Percentiles rank a stretch among this genome's conserved stretches.
These are phyloP conservation scores for Fusarium anthophilum DNA, from an alignment of 2,329 filamentous ascomycete genomes.

Conservation along the genomic window DNA sequence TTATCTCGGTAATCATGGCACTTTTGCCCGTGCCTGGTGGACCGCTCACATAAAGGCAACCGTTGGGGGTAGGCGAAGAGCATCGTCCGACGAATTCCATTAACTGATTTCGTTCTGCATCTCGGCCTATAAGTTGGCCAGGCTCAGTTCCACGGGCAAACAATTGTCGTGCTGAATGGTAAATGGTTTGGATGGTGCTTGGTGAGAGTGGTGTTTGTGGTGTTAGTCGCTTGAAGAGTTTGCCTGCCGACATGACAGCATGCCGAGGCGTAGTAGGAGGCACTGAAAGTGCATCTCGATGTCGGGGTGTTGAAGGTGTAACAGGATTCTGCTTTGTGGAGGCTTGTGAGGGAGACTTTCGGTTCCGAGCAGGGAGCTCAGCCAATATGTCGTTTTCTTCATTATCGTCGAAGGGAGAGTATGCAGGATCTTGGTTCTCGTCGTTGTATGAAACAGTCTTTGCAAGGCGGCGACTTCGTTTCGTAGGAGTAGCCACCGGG, in stretches of 20 bases:
- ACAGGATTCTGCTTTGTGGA: slow-evolving; percentile 59
- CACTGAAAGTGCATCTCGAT: slow-evolving; percentile 79
- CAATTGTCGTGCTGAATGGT: slow-evolving; percentile 85
- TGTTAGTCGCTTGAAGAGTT: slow-evolving; percentile 79
- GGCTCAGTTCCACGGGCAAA: slow-evolving; percentile 84
- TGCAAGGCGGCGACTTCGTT: slow-evolving; percentile 56
- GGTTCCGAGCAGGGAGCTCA: slow-evolving; percentile 46
- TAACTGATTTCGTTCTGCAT: slow-evolving; percentile 73
- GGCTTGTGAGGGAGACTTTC: slow-evolving; percentile 44
- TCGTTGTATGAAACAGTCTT: slow-evolving; percentile 64
- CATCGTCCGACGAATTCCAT: slow-evolving; percentile 73
- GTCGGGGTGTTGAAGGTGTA: slow-evolving; percentile 78
- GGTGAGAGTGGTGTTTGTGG: slow-evolving; percentile 79
- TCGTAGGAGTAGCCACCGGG: slow-evolving; percentile 50
- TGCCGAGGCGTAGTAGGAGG: slow-evolving; percentile 84
- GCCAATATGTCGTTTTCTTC: slow-evolving; percentile 55
- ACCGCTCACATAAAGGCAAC: slow-evolving; percentile 94
- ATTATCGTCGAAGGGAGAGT: slow-evolving; percentile 46
- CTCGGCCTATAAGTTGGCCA: slow-evolving; percentile 79
- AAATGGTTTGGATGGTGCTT: slow-evolving; percentile 76
- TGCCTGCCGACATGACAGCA: slow-evolving; percentile 79
- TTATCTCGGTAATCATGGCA: slow-evolving; percentile 86
- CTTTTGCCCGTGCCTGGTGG: slow-evolving; percentile 98
- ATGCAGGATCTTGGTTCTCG: slow-evolving; percentile 69
- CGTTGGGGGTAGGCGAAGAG: slow-evolving; percentile 68